Evolutionary conservation across 2,329 filamentous ascomycete species (phyloP).

Genomic region (Penicillium olsonii): DNA sequence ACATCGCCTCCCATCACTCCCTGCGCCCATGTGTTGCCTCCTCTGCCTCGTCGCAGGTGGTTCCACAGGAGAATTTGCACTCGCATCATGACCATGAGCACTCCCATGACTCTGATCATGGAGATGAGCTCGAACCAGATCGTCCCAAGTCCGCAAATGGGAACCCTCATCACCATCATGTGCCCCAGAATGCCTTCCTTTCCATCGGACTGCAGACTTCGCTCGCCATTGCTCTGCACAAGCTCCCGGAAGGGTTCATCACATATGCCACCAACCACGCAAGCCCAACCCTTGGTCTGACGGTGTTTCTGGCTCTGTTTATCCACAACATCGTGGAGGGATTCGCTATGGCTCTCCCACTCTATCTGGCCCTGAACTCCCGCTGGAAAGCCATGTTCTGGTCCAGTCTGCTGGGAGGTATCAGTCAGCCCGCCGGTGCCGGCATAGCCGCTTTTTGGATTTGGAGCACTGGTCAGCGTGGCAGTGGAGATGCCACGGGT

Average conservation of each 20-base stretch:
- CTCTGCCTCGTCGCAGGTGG: slow-evolving; percentile 12
- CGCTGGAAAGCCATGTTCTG: slow-evolving; percentile 80
- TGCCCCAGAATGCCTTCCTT: slow-evolving; percentile 89
- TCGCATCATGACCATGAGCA: background rate
- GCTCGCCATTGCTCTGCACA: slow-evolving; percentile 92
- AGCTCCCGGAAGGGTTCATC: slow-evolving; percentile 83
- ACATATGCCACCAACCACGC: slow-evolving; percentile 98
- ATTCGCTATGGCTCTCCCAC: slow-evolving; percentile 86
- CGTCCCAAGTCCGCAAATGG: slow-evolving; percentile 17
- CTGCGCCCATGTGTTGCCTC: slow-evolving; percentile 1
- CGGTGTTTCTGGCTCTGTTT: slow-evolving; percentile 92
- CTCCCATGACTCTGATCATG: slow-evolving; percentile 1
- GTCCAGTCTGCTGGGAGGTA: slow-evolving; percentile 78
- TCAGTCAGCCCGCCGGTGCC: slow-evolving; percentile 85
- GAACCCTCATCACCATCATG: slow-evolving; percentile 84
- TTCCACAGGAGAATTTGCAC: background rate
- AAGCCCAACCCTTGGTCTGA: slow-evolving; percentile 82
- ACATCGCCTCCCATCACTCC: slow-evolving; percentile 11
- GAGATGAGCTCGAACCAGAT: slow-evolving; percentile 11
- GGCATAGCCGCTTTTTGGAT: slow-evolving; percentile 85
- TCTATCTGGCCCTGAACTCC: slow-evolving; percentile 86
- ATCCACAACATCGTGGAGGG: slow-evolving; percentile 99
- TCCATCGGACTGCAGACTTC: slow-evolving; percentile 95
- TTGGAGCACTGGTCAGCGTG: slow-evolving; percentile 61
- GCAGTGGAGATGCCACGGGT: slow-evolving; percentile 31